Percentiles rank a stretch among this genome's conserved stretches.
Conservation (phyloP, 73 alveolate genomes). For the Symbiodinium natans region DNA sequence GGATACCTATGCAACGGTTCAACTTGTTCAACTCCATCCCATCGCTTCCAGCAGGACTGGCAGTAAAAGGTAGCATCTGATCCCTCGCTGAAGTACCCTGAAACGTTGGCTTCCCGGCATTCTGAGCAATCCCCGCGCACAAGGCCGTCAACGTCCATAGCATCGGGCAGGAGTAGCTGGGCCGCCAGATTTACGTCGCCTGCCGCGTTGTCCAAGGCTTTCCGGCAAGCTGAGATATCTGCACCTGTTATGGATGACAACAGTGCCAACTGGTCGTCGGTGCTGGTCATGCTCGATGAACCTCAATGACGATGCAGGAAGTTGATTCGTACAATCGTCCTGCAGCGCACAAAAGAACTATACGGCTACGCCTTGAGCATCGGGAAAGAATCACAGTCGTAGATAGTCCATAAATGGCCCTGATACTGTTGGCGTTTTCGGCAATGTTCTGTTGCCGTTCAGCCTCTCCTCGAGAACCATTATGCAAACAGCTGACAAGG, state of each 20-base stretch:
- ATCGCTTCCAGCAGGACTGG: constrained; percentile 42
- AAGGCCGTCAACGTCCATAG: neutral
- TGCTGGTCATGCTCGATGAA: neutral
- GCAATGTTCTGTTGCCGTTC: no score
- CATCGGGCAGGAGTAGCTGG: neutral
- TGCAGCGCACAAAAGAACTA: no score
- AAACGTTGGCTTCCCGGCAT: constrained; percentile 12
- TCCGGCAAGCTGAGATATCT: constrained; percentile 26
- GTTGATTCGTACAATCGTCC: no score
- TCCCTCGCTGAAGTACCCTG: constrained; percentile 40
- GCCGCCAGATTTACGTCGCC: constrained; percentile 33
- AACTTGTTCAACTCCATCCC: neutral
- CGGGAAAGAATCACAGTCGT: no score
- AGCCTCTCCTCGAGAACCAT: no score
- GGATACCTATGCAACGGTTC: no score
- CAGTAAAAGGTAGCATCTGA: constrained; percentile 57
- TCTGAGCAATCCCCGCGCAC: constrained; percentile 5
- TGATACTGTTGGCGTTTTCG: no score
- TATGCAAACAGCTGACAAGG: no score
- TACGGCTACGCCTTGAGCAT: no score
- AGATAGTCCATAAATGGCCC: no score
- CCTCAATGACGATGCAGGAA: no score
- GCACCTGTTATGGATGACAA: neutral
- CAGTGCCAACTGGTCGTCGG: constrained; percentile 83
- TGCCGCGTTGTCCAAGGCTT: neutral